Base-by-base conservation (phyloP, 805 yeast genomes). In the Ogataea methylovora region DNA sequence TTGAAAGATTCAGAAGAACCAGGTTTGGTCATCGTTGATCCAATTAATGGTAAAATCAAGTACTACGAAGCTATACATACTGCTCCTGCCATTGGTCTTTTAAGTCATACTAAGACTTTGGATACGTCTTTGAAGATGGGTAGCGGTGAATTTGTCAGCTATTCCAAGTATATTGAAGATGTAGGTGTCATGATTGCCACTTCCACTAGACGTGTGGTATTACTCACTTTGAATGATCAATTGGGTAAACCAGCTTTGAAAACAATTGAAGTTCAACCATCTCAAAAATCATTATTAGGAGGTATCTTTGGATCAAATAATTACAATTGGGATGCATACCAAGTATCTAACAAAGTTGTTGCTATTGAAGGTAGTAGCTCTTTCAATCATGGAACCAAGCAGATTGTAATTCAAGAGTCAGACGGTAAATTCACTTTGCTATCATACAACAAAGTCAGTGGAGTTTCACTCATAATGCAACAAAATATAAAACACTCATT, bases 1-100 rank as follows among this genome's bases (percentile, higher is more conserved):
- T 56, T 74, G 6, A 39, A 51, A 3, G 67, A 67, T 33, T 54
- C 63, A 12, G 42, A 52, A 21, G 72, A 67, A 43, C 90, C 94
- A 0, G 95, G 95, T 8, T 57, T 86, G 26, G 76, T 82, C 6
- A 70, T 80, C 5, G 65, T 84, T 15, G 74, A 79, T 48, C 63
- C 79, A 1, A 52, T 63, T 14, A 46, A 74, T 0, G 94, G 95
- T 0, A 49, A 55, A 14, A 56, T 83, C 31, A 68, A 70, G 18
- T 87, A 79, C 54, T 82, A 80, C 61, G 94, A 84, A 48, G 73
- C 84, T 35, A 75, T 85, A 10, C 79, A 74, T 41, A 73, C 73
- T 38, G 83, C 86, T 0, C 77, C 86, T 0, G 74, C 84, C 2
- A 65, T 73, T 43, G 77, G 83, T 22, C 54, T 79, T 21, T 39